Base-by-base conservation (phyloP, 805 yeast species). In the Candida ponderosae region DNA sequence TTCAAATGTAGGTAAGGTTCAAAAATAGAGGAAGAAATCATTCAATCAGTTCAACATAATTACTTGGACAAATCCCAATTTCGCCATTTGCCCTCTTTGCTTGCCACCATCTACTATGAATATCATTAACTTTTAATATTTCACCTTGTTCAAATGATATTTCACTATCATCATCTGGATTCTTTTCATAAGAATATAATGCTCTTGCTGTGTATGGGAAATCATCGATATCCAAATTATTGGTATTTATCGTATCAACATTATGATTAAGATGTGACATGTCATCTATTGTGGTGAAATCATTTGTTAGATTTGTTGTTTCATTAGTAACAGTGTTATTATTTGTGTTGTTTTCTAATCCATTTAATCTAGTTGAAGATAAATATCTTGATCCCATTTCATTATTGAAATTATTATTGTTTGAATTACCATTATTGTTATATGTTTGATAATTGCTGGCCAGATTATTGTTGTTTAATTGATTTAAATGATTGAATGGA, bases 31-130 rank as follows among this genome's bases (percentile, higher is more conserved):
- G 9, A 21, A 21, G 23, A 7, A 21, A 21, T 45, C 47, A 60
- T 43, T 72, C 78, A 40, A 81, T 63, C 42, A 88, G 66, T 59
- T 85, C 85, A 34, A 90, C 89, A 55, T 90, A 90, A 60, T 90
- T 93, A 51, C 95, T 81, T 35, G 98, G 97, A 60, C 96, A 88
- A 51, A 90, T 90, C 47, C 97, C 98, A 32, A 87, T 83, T 57
- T 88, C 93, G 26, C 98, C 98, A 48, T 77, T 82, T 8, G 81
- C 70, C 53, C 89, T 76, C 58, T 83, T 77, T 30, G 96, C 97
- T 63, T 88, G 96, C 97, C 97, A 90, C 98, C 98, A 90, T 63
- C 94, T 80, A 33, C 97, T 97, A 46, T 84, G 84, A 40, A 87
- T 86, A 54, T 90, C 97, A 48, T 86, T 86, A 26, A 90, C 95